Conservation (phyloP, 192 early-diverging fungal genomes). For the Gorgonomyces haynaldii region DNA sequence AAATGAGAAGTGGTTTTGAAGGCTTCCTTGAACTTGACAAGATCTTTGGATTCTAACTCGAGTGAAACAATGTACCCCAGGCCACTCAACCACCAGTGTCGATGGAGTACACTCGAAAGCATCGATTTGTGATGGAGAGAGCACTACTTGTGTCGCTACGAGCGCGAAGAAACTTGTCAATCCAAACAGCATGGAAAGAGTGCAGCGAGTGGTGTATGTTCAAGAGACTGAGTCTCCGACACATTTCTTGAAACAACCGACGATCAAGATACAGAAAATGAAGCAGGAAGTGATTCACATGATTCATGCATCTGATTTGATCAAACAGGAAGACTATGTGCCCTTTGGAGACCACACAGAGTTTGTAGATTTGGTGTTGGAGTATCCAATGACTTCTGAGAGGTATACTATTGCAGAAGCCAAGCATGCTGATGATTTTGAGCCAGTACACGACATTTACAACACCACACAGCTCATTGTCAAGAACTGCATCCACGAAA, state of each 20-base stretch:
- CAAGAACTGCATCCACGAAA: constrained; percentile 26
- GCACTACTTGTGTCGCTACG: neutral
- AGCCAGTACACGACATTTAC: constrained; percentile 73
- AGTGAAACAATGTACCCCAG: too few relatives aligned
- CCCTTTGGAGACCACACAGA: neutral
- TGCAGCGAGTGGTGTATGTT: too few relatives aligned
- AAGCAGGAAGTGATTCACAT: neutral
- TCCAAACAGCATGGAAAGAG: neutral
- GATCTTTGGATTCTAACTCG: too few relatives aligned
- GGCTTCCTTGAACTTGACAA: too few relatives aligned
- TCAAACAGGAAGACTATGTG: neutral
- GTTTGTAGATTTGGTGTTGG: constrained; percentile 18
- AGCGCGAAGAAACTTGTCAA: neutral
- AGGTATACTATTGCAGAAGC: constrained; percentile 20
- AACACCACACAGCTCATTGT: constrained; percentile 57
- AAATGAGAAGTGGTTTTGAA: too few relatives aligned
- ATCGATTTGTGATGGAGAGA: too few relatives aligned
- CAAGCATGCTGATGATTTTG: constrained; percentile 51
- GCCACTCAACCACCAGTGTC: too few relatives aligned
- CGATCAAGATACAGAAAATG: too few relatives aligned
- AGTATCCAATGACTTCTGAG: constrained; percentile 24
- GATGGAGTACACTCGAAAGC: too few relatives aligned
- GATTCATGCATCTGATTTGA: neutral
- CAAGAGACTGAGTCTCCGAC: too few relatives aligned
- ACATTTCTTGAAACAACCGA: too few relatives aligned